Evolutionary conservation across 768 basidiomycete genomes (phyloP).

Genomic region (Podaxis sp.): DNA sequence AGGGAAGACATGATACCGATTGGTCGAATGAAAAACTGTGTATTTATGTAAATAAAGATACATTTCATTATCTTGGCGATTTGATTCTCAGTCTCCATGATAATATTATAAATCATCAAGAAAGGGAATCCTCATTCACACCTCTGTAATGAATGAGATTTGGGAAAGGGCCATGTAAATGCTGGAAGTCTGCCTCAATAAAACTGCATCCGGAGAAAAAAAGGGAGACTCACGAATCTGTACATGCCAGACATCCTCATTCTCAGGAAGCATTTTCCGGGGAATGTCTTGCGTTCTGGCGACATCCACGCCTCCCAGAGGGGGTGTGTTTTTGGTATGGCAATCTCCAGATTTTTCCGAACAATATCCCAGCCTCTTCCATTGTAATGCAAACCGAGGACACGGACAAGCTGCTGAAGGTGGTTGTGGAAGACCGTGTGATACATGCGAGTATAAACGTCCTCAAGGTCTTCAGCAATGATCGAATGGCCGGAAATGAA

Average conservation of each 20-base stretch:
- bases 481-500: conserved; percentile 48
- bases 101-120: not conserved
- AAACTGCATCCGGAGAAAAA: not conserved
- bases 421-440: conserved; percentile 61
- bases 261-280: conserved; percentile 55
- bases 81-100: not conserved
- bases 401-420: conserved; percentile 55
- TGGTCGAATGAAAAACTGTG: not conserved
- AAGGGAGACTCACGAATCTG: conserved; percentile 42
- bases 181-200: conserved; percentile 28
- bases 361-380: conserved; percentile 54
- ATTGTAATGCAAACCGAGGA: conserved; percentile 55
- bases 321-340: conserved; percentile 45
- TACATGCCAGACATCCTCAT: conserved; percentile 59
- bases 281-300: conserved; percentile 43
- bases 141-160: conserved; percentile 54
- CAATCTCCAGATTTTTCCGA: conserved; percentile 38
- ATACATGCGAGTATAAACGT: conserved; percentile 56
- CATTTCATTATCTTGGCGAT: not conserved
- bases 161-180: conserved; percentile 52
- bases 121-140: conserved; percentile 21
- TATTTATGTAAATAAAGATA: not conserved
- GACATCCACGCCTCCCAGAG: conserved; percentile 51
- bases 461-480: conserved; percentile 47
- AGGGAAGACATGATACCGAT: not conserved